phyloP scores from a whole-genome alignment of 768 basidiomycete genomes.

The Dioszegia hungarica region DNA sequence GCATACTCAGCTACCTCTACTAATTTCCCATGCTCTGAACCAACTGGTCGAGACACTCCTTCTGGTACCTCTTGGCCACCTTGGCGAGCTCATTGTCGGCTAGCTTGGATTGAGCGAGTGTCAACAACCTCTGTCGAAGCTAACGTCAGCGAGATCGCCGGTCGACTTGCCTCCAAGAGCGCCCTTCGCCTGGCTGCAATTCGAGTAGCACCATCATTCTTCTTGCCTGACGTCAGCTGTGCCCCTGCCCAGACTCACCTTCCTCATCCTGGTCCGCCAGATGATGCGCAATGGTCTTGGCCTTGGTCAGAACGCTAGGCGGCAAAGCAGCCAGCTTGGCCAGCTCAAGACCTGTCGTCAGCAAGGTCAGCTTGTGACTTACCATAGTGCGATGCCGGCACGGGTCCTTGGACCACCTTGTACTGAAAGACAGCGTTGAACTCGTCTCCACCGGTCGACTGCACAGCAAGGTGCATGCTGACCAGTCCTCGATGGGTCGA shows the following conservation, averaged over 20 bases:
- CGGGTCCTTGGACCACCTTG: slow-evolving; percentile 44
- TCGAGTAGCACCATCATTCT: slow-evolving; percentile 5
- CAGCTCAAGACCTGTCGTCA: slow-evolving; percentile 69
- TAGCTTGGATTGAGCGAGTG: neutral
- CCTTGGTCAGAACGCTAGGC: slow-evolving; percentile 61
- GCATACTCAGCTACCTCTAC: too few species aligned
- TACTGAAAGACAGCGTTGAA: slow-evolving; percentile 46
- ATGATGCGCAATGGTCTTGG: slow-evolving; percentile 58
- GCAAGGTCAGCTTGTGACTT: neutral
- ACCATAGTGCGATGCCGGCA: slow-evolving; percentile 45
- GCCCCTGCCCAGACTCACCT: slow-evolving; percentile 27
- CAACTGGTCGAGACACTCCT: neutral
- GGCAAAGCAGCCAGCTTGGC: slow-evolving; percentile 85
- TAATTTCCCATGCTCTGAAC: slow-evolving; percentile 1
- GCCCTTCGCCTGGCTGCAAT: neutral
- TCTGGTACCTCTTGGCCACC: neutral
- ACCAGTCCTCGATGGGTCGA: slow-evolving; percentile 3
- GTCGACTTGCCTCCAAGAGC: neutral
- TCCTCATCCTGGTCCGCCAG: slow-evolving; percentile 60
- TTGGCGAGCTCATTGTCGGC: neutral
- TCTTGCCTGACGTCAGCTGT: slow-evolving; percentile 1
- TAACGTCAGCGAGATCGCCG: neutral
- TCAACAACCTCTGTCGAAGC: neutral
- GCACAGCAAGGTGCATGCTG: slow-evolving; percentile 77
- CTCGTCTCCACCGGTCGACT: slow-evolving; percentile 53